Evolutionary conservation across 257 asterid species (phyloP).

Genomic region (Solanum appendiculatum): DNA sequence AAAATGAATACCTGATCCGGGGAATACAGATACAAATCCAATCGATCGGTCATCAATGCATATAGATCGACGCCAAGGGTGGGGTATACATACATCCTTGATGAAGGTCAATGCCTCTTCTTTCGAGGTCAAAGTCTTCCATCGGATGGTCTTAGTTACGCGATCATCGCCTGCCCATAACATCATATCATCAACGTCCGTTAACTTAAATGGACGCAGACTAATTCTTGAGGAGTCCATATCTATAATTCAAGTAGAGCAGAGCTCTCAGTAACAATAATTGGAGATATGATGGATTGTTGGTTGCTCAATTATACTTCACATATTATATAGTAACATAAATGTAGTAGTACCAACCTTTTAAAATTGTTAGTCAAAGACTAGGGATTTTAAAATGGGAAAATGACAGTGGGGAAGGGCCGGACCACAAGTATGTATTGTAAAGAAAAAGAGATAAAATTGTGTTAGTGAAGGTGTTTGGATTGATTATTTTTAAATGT

Average conservation of each 20-base stretch:
- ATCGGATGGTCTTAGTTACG: constrained; percentile 19
- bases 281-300: background rate
- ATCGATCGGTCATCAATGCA: constrained; percentile 29
- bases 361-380: background rate
- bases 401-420: background rate
- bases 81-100: constrained; percentile 20
- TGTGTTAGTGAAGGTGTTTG: background rate
- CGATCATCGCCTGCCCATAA: constrained; percentile 49
- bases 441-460: background rate
- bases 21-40: constrained; percentile 23
- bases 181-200: constrained; percentile 31
- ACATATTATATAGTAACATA: background rate
- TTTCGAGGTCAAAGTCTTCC: constrained; percentile 30
- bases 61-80: constrained; percentile 39
- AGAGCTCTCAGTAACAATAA: background rate
- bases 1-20: constrained; percentile 11
- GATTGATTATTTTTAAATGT: too few species aligned
- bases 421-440: background rate
- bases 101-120: constrained; percentile 39
- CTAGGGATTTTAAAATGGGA: background rate
- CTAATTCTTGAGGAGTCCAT: constrained; percentile 31
- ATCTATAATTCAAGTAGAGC: background rate
- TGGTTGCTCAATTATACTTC: background rate
- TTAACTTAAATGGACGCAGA: constrained; percentile 24
- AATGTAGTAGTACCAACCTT: background rate